Conservation (phyloP, 1,139 yeast genomes). For the Yueomyces sp. region DNA sequence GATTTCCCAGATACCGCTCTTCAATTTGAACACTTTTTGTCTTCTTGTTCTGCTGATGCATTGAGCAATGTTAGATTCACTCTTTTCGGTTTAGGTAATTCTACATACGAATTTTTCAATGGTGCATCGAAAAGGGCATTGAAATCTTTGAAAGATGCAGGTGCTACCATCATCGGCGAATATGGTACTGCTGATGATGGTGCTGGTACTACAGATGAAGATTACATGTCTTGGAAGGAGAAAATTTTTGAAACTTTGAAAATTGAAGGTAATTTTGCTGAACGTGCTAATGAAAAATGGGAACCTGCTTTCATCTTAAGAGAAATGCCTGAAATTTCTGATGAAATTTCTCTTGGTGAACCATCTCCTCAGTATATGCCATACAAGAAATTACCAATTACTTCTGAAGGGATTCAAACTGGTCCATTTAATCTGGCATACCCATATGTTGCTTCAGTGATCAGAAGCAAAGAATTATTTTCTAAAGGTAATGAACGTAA, state of each 20-base stretch:
- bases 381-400: constrained; percentile 19
- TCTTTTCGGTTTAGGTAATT: constrained; percentile 85
- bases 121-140: constrained; percentile 61
- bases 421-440: constrained; percentile 81
- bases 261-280: constrained; percentile 47
- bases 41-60: constrained; percentile 27
- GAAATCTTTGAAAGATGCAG: constrained; percentile 38
- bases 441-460: constrained; percentile 71
- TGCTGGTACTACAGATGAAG: constrained; percentile 89
- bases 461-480: constrained; percentile 57
- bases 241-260: constrained; percentile 53
- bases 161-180: constrained; percentile 59
- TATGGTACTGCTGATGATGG: constrained; percentile 94
- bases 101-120: constrained; percentile 85
- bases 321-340: constrained; percentile 26
- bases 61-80: constrained; percentile 53
- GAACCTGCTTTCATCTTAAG: constrained; percentile 56
- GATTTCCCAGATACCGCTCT: constrained; percentile 93
- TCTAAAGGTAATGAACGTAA: constrained; percentile 38
- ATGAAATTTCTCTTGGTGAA: constrained; percentile 68
- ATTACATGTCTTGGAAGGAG: constrained; percentile 88
- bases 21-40: constrained; percentile 49
- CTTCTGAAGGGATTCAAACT: constrained; percentile 25
- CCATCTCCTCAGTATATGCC: constrained; percentile 55
- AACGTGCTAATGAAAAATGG: constrained; percentile 54